Evolutionary conservation across 495 filamentous ascomycete genomes (phyloP), one percentile per base, ranked within the genome.

Genomic region (Lentithecium fluviatile): DNA sequence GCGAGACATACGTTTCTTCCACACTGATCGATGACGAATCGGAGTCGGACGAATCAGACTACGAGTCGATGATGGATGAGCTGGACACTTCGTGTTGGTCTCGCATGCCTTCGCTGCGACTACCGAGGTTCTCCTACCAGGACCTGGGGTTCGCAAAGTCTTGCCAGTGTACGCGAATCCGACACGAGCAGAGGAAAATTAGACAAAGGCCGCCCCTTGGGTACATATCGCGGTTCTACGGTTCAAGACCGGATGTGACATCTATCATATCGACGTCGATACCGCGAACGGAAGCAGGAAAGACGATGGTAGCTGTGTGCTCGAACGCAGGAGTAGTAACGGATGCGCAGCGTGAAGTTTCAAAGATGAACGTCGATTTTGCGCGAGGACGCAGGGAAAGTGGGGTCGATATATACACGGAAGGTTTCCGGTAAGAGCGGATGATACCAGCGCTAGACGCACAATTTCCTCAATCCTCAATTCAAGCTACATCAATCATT

Each of bases 281-380:
- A 15, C 23, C 49, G 49, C 21, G 23, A 7, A 42, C 13, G 24
- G 21, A 13, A 11, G 34, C 19, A 34, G 50, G 23, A 26, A 40
- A 20, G 21, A 34, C n/a, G 15, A 65, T 65, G 49, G 50, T 65
- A 0, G 62, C 13, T 6, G 47, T 64, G 7, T 64, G 60, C 23
- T 15, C 53, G 13, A 64, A 64, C 40, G 0, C 11, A 1, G 40
- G 45, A 0, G 8, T 64, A 15, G 32, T 32, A 0, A 52, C 25
- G 11, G 36, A 48, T 12, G 25, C 55, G 8, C 47, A 38, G 29
- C 52, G 58, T n/a, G 53, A 13, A 0, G 60, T 58, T 0, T 46
- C 60, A 24, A 58, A 24, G 25, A 45, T 58, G 53, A 64, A 58
- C 12, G 19, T 64, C 0, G 54, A 52, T 5, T 59, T 38, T 36